Evolutionary conservation across 139 green algal genomes (phyloP).

Genomic region (Tetratostichococcus sp.): DNA sequence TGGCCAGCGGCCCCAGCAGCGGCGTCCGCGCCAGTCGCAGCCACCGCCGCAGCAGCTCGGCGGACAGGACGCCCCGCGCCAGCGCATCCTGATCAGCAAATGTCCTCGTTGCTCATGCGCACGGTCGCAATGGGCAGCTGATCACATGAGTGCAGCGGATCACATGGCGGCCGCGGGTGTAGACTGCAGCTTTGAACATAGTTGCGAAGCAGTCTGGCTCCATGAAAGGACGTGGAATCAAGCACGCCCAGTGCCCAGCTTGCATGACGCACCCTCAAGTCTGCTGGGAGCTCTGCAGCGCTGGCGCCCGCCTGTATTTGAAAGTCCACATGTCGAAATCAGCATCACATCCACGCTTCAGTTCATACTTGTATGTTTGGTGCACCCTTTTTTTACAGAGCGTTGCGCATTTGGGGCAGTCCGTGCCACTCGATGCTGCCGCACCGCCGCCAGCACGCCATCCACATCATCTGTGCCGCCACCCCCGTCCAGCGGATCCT

Average conservation of each 20-base stretch:
- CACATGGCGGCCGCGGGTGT: too few relatives aligned
- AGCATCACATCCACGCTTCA: neutral
- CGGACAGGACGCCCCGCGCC: slow-evolving; percentile 10
- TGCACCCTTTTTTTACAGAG: too few relatives aligned
- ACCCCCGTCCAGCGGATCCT: neutral
- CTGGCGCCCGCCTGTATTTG: slow-evolving; percentile 14
- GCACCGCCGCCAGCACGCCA: neutral
- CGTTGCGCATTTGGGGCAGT: too few relatives aligned
- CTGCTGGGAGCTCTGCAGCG: slow-evolving; percentile 10
- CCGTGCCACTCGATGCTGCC: too few relatives aligned
- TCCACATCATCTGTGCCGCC: slow-evolving; percentile 1
- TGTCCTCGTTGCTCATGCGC: too few relatives aligned
- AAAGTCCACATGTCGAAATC: slow-evolving; percentile 6
- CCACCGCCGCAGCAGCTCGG: slow-evolving; percentile 35
- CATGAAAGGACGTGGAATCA: too few relatives aligned
- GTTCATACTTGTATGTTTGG: neutral
- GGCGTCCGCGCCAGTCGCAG: slow-evolving; percentile 33
- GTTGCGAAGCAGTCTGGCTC: too few relatives aligned
- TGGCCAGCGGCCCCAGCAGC: slow-evolving; percentile 7
- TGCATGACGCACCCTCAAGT: slow-evolving; percentile 6
- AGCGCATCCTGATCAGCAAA: slow-evolving; percentile 13
- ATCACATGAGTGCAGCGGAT: too few relatives aligned
- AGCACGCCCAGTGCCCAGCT: too few relatives aligned
- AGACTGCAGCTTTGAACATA: too few relatives aligned
- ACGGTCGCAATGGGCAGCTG: too few relatives aligned